Evolutionary conservation across 768 basidiomycete species (phyloP).

Genomic region (Lentinula raphanica): DNA sequence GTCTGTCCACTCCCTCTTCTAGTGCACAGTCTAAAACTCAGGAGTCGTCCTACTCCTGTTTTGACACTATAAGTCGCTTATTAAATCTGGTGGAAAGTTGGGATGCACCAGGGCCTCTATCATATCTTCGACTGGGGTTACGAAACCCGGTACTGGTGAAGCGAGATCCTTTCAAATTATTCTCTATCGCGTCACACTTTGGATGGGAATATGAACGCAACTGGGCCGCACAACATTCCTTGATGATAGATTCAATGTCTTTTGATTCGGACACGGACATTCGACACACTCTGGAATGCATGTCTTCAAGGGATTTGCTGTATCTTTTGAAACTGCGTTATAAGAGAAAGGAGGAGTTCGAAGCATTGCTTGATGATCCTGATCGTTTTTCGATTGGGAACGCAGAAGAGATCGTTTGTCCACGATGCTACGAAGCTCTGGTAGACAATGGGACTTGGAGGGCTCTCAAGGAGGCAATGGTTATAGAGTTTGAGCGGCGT

Average conservation of each 20-base stretch:
- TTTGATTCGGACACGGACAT: slow-evolving; percentile 20
- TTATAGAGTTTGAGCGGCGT: slow-evolving; percentile 53
- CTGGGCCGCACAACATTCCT: slow-evolving; percentile 51
- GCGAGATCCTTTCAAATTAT: slow-evolving; percentile 43
- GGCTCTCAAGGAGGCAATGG: slow-evolving; percentile 51
- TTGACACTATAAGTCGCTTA: slow-evolving; percentile 49
- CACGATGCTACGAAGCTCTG: slow-evolving; percentile 44
- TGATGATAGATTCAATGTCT: slow-evolving; percentile 47
- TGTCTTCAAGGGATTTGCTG: slow-evolving; percentile 49
- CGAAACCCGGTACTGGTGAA: slow-evolving; percentile 42
- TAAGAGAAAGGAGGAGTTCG: slow-evolving; percentile 45
- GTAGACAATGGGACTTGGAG: slow-evolving; percentile 62
- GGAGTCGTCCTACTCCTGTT: slow-evolving; percentile 38
- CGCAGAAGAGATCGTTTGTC: slow-evolving; percentile 40
- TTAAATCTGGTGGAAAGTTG: slow-evolving; percentile 65
- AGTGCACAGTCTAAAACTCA: slow-evolving; percentile 14
- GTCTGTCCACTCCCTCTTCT: not conserved
- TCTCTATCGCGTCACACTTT: slow-evolving; percentile 54
- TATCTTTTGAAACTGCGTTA: slow-evolving; percentile 55
- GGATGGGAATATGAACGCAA: slow-evolving; percentile 56
- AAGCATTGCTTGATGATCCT: slow-evolving; percentile 47
- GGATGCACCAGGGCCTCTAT: slow-evolving; percentile 58
- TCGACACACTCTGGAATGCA: slow-evolving; percentile 31
- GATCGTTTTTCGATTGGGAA: slow-evolving; percentile 55
- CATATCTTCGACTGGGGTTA: slow-evolving; percentile 49